Percentiles rank a stretch among this genome's conserved stretches.
phyloP scores from a whole-genome alignment of 371 early-diverging fungal genomes.

The Thermomucor indicae-seudaticae region DNA sequence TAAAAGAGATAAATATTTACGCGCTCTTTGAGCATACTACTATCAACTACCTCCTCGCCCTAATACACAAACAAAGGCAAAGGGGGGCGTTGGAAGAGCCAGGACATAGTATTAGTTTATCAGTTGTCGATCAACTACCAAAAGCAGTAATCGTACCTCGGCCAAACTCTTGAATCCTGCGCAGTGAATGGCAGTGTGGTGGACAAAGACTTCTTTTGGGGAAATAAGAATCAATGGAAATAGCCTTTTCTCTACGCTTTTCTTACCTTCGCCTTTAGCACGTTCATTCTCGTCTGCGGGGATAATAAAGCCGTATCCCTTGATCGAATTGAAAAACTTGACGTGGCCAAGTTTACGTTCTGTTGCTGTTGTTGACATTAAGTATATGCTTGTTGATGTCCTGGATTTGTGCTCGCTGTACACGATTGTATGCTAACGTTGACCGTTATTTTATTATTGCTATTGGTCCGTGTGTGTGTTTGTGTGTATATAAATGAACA shows the following conservation, averaged over 20 bases:
- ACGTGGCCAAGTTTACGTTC: slow-evolving; percentile 64
- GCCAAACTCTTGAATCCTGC: slow-evolving; percentile 87
- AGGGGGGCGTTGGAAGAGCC: too few species aligned
- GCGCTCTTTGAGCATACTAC: neutral
- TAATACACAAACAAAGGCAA: slow-evolving; percentile 8
- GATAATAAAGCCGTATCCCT: slow-evolving; percentile 88
- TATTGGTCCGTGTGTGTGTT: neutral
- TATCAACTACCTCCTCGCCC: slow-evolving; percentile 43
- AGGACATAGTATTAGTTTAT: neutral
- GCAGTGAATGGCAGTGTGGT: slow-evolving; percentile 80
- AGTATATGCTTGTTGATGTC: too few species aligned
- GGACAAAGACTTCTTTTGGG: slow-evolving; percentile 74
- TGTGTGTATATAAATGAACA: neutral
- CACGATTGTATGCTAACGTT: too few species aligned
- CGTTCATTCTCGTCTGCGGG: slow-evolving; percentile 54
- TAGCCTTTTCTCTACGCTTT: neutral
- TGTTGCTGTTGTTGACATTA: too few species aligned
- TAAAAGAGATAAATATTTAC: neutral
- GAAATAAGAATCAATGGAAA: neutral
- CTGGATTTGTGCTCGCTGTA: too few species aligned
- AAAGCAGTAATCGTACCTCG: slow-evolving; percentile 49
- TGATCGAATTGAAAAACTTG: slow-evolving; percentile 86
- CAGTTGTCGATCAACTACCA: neutral
- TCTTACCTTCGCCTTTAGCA: slow-evolving; percentile 56
- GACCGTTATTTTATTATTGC: neutral